phyloP scores from a whole-genome alignment of 768 basidiomycete genomes.

The Rhodotorula sphaerocarpa region DNA sequence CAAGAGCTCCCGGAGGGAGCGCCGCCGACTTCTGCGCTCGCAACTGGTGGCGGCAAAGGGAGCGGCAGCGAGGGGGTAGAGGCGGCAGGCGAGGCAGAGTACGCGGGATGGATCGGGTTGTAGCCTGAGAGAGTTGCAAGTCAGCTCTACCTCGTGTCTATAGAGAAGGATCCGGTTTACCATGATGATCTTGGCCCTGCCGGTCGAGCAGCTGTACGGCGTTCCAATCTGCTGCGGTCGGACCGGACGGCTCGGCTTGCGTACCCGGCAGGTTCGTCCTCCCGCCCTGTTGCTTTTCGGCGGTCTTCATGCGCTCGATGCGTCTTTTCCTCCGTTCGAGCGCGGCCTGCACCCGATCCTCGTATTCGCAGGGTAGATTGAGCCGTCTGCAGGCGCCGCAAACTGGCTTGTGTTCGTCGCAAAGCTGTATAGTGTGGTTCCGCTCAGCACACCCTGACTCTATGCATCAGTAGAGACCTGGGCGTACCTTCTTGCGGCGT shows the following conservation, averaged over 20 bases:
- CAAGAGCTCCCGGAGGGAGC: not conserved
- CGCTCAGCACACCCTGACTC: too few relatives aligned
- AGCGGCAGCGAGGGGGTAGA: not conserved
- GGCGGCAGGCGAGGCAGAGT: not conserved
- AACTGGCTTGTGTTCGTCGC: conserved; percentile 1
- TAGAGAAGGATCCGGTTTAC: too few relatives aligned
- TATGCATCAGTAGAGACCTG: too few relatives aligned
- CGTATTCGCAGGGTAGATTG: conserved; percentile 10
- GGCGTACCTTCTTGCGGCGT: conserved; percentile 1
- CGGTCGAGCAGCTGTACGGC: too few relatives aligned
- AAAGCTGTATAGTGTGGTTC: not conserved
- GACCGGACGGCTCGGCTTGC: too few relatives aligned
- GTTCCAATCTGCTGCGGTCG: too few relatives aligned
- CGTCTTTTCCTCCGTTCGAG: conserved; percentile 9
- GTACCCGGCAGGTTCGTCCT: too few relatives aligned
- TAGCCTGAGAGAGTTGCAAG: too few relatives aligned
- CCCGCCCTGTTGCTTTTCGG: too few relatives aligned
- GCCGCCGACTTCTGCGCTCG: too few relatives aligned
- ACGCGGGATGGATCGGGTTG: not conserved
- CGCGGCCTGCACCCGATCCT: conserved; percentile 1
- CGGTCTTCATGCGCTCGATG: not conserved
- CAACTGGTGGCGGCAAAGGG: not conserved
- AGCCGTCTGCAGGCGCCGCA: conserved; percentile 7
- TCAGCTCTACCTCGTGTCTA: too few relatives aligned
- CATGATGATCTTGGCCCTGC: too few relatives aligned